Base-by-base conservation (phyloP, 768 basidiomycete genomes). In the Naganishia antarctica region DNA sequence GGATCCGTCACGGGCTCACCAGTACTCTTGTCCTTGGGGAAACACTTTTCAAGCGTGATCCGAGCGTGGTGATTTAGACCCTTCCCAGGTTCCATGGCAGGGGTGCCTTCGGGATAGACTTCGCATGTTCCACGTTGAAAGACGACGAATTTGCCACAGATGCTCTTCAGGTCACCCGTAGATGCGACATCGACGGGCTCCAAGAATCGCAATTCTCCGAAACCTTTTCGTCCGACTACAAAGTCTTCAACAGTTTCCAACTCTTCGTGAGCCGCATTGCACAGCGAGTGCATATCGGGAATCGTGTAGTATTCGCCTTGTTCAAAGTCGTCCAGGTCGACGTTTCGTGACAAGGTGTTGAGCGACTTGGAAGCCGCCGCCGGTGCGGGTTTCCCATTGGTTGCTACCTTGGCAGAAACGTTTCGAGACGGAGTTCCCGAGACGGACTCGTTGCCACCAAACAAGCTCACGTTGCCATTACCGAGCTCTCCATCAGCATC, bases 221-320 rank as follows among this genome's bases (percentile, higher is more conserved):
- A 94, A 37, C 92, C 91, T 61, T 86, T 83, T n/a, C 94, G 87
- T 9, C 92, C 91, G 46, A 96, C 91, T 23, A 87, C 82, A 70
- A 99, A 85, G 68, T 85, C 85, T 63, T 83, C 79, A 72, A 92
- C 86, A 18, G 85, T 79, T 7, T 84, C 84, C 26, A 98, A 80
- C 61, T 90, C 85, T 68, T 86, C 84, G 72, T 87, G 85, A 21
- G 88, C 84, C 26, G 83, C 80, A 63, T 84, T 83, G 71, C 86
- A 85, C 67, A 98, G 84, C 32, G 82, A 83, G 34, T 83, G 79
- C 64, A 97, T 78, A 60, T 86, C 84, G 13, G 96, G 96, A 68
- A 86, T 86, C 63, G 88, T 85, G 83, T 86, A 97, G 79, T 98
- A 99, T 66, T 96, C 90, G 44, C 93, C 96, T 66, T 91, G 85